Evolutionary conservation across 2,329 filamentous ascomycete genomes (phyloP).

Genomic region (Pseudogymnoascus sp.): DNA sequence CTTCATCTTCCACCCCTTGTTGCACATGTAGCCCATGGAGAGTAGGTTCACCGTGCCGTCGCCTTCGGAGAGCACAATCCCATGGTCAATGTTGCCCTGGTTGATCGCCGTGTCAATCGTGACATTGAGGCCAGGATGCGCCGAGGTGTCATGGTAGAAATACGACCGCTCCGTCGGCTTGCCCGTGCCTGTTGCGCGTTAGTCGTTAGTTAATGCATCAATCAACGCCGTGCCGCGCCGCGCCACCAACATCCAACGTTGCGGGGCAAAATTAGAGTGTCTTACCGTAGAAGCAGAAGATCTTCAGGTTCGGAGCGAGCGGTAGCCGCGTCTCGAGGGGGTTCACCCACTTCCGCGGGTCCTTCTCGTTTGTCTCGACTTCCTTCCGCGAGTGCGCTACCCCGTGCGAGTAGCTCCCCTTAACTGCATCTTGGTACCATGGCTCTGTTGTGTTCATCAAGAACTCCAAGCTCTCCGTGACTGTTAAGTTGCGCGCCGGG

Average conservation of each 20-base stretch:
- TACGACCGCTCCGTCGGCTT: slow-evolving; percentile 91
- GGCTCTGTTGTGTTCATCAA: slow-evolving; percentile 69
- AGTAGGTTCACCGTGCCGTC: slow-evolving; percentile 94
- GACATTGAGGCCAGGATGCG: slow-evolving; percentile 63
- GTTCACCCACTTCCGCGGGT: slow-evolving; percentile 84
- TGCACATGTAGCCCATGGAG: slow-evolving; percentile 92
- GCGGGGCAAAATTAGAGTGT: background rate
- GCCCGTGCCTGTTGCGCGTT: slow-evolving; percentile 50
- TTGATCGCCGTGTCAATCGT: slow-evolving; percentile 62
- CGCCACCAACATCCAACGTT: slow-evolving; percentile 5
- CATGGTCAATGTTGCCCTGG: slow-evolving; percentile 62
- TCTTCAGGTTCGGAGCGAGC: slow-evolving; percentile 78
- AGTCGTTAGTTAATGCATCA: background rate
- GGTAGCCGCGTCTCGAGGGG: slow-evolving; percentile 84
- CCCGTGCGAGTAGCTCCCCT: slow-evolving; percentile 75
- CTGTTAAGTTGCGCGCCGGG: slow-evolving; percentile 68
- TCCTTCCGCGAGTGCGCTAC: slow-evolving; percentile 71
- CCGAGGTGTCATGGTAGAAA: slow-evolving; percentile 67
- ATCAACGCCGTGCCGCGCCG: background rate
- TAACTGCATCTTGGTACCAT: slow-evolving; percentile 74
- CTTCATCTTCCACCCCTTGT: slow-evolving; percentile 86
- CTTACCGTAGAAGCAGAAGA: slow-evolving; percentile 87
- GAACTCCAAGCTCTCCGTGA: slow-evolving; percentile 68
- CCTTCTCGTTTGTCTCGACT: slow-evolving; percentile 73
- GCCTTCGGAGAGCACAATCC: slow-evolving; percentile 91